Evolutionary conservation across 768 basidiomycete genomes (phyloP), one percentile per base, ranked within the genome.

Genomic region (Amanita pallidorosea): DNA sequence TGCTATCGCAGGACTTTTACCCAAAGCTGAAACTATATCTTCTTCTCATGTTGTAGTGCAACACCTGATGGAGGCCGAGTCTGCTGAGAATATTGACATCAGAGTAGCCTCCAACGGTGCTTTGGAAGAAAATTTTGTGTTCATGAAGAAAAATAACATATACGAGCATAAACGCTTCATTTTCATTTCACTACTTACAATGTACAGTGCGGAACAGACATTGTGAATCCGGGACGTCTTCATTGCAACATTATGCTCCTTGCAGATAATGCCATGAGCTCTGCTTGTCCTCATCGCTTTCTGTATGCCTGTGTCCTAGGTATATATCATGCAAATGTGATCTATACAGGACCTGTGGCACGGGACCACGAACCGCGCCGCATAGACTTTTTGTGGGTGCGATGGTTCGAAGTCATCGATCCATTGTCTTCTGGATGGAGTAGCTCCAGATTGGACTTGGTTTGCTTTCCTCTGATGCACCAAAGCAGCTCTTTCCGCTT

Each of bases 171-270:
- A 59, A 7, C 55, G 61, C 11, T 70, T 1, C 63, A 61, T 0
- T 42, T 74, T 50, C 69, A 72, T 56, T 73, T 69, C 50, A 73
- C 71, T 0, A 68, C 69, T 0, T 75, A 74, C 52, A 66, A 74
- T 53, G 53, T 72, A 13, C 63, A 62, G 4, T 56, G 68, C 1
- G 45, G 51, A 1, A 67, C 70, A 50, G 71, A 76, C 38, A 50
- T 56, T 1, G 56, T 73, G 41, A 69, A 71, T 33, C 56, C 63
- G 1, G 20, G 51, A 0, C 65, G 59, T 0, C 59, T 66, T 8
- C 40, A 29, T 13, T 46, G 58, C 7, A 57, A 72, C 15, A 44
- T 75, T 3, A 69, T 61, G 54, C 59, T 64, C 4, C 52, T 33
- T 1, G 55, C 54, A 38, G 56, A 64, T 4, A 54, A 52, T 0